These are phyloP conservation scores for Naegleria lovaniensis DNA, from an alignment of 208 protist species.

Conservation along the genomic window DNA sequence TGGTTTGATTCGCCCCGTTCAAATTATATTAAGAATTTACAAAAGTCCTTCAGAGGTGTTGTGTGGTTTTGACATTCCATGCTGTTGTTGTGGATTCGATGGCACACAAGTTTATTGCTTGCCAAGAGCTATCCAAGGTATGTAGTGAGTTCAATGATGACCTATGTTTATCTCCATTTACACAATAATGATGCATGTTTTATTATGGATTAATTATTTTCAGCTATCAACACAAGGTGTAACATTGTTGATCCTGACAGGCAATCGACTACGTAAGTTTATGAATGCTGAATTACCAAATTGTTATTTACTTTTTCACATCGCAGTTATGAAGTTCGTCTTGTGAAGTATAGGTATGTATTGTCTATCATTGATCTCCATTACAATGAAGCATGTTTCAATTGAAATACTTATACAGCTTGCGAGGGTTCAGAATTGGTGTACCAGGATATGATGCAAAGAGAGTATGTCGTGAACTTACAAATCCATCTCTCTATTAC, in stretches of 20 bases:
- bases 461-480: background rate
- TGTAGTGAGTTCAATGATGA: too few relatives aligned
- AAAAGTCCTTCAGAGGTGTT: conserved; percentile 35
- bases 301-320: too few relatives aligned
- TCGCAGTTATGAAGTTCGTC: conserved; percentile 20
- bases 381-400: too few relatives aligned
- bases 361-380: too few relatives aligned
- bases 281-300: too few relatives aligned
- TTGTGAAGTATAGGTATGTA: too few relatives aligned
- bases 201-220: too few relatives aligned
- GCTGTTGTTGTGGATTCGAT: conserved; percentile 5
- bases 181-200: too few relatives aligned
- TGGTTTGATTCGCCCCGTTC: conserved; percentile 7
- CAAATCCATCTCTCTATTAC: background rate
- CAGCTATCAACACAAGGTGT: background rate
- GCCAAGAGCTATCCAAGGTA: background rate
- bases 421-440: conserved; percentile 26
- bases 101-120: background rate
- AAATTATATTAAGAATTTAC: conserved; percentile 39
- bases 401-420: too few relatives aligned
- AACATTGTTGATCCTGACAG: background rate
- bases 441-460: background rate
- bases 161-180: too few relatives aligned
- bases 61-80: conserved; percentile 37
- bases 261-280: conserved; percentile 18